A percentile compares a stretch with the other conserved stretches of the same genome.
These are phyloP conservation scores for Knoxia roxburghii DNA, from an alignment of 257 asterid genomes.

Conservation along the genomic window DNA sequence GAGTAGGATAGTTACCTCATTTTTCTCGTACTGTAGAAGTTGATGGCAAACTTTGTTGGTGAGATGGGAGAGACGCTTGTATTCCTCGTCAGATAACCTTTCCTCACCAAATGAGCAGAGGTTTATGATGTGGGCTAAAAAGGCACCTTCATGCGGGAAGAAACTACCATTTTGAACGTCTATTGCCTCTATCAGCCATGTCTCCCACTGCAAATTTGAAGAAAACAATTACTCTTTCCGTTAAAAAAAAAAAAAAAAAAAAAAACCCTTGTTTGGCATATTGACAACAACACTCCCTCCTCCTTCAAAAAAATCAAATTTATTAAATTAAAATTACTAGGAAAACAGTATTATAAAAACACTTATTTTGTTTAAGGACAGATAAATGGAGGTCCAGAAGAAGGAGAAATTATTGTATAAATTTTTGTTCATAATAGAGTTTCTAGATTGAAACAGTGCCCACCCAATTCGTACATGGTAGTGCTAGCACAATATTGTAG, in stretches of 20 bases:
- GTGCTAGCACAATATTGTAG: too few relatives aligned
- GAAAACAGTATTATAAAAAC: too few relatives aligned
- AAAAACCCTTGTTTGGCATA: background rate
- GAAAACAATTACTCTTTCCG: too few relatives aligned
- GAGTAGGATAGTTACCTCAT: background rate
- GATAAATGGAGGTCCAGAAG: too few relatives aligned
- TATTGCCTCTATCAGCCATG: background rate
- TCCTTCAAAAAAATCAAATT: too few relatives aligned
- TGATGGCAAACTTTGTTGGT: background rate
- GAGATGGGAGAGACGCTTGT: background rate
- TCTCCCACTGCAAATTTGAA: background rate
- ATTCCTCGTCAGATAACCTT: background rate
- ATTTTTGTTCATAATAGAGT: too few relatives aligned
- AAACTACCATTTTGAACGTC: background rate
- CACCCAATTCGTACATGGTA: too few relatives aligned
- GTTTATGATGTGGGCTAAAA: background rate
- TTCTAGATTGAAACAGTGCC: too few relatives aligned
- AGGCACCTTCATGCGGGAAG: conserved; percentile 3
- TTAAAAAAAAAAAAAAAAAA: background rate
- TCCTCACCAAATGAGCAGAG: background rate
- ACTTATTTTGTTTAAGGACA: too few relatives aligned
- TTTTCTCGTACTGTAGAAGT: background rate
- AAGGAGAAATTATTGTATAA: too few relatives aligned
- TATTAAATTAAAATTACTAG: too few relatives aligned
- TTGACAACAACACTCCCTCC: too few relatives aligned